Percentiles rank a stretch among this genome's conserved stretches.
These are phyloP conservation scores for Calonectria pauciramosa DNA, from an alignment of 2,329 filamentous ascomycete species.

Conservation along the genomic window DNA sequence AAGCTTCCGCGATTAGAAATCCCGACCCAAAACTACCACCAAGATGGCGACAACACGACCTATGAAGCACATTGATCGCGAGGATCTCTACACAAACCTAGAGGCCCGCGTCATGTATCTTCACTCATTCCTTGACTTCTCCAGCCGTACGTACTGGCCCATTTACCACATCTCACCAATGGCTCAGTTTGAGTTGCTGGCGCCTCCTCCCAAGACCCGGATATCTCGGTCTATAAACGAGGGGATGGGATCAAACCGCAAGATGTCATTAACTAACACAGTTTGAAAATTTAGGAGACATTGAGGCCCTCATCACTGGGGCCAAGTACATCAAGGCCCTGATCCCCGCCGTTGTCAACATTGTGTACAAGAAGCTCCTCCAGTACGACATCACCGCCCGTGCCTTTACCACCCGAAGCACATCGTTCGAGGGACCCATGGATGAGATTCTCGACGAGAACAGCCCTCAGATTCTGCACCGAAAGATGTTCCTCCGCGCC, in stretches of 20 bases:
- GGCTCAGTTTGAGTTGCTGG: background rate
- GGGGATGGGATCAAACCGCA: background rate
- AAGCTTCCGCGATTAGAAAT: background rate
- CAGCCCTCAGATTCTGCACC: slow-evolving; percentile 80
- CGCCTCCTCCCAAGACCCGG: background rate
- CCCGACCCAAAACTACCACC: background rate
- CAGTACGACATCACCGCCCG: slow-evolving; percentile 86
- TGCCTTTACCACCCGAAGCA: slow-evolving; percentile 76
- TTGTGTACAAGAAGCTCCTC: slow-evolving; percentile 86
- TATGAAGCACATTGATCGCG: slow-evolving; percentile 75
- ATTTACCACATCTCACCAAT: background rate
- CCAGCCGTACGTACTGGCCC: slow-evolving; percentile 66
- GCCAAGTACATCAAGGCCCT: slow-evolving; percentile 85
- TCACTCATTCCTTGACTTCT: slow-evolving; percentile 83
- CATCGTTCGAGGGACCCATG: slow-evolving; percentile 76
- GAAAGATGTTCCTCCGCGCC: slow-evolving; percentile 83
- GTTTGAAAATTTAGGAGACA: slow-evolving; percentile 67
- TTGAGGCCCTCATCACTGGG: slow-evolving; percentile 77
- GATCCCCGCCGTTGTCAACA: slow-evolving; percentile 86
- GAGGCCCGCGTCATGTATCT: slow-evolving; percentile 79
- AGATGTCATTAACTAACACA: slow-evolving; percentile 27
- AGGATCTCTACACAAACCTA: slow-evolving; percentile 78
- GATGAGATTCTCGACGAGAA: slow-evolving; percentile 75
- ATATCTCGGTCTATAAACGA: background rate
- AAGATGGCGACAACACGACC: slow-evolving; percentile 49